Conservation (phyloP, 169 alveolate genomes). For the Plasmodium inui region DNA sequence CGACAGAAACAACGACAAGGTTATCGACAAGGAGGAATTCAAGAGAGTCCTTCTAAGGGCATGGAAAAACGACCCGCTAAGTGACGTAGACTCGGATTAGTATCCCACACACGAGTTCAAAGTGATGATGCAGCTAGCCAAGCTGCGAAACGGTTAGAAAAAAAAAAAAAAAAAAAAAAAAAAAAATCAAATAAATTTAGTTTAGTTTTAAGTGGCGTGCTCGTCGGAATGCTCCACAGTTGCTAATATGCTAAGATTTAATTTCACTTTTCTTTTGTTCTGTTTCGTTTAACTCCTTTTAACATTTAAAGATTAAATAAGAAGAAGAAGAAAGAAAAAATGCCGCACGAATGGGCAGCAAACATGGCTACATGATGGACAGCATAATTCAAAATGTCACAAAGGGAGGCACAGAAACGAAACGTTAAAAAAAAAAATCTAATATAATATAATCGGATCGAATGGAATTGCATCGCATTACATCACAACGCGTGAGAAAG, state of each 20-base stretch:
- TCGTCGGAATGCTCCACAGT: neutral
- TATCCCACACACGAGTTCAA: neutral
- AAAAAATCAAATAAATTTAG: too few species aligned
- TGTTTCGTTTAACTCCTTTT: neutral
- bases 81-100: constrained; percentile 69
- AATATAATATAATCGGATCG: neutral
- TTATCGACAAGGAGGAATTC: constrained; percentile 55
- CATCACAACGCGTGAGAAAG: neutral
- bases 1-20: constrained; percentile 61
- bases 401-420: neutral
- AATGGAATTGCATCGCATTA: neutral
- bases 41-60: constrained; percentile 16
- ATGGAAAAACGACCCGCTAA: constrained; percentile 66
- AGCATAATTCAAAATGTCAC: neutral
- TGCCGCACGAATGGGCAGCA: neutral
- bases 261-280: neutral
- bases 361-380: neutral
- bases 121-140: neutral
- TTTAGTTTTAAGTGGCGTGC: neutral
- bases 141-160: neutral
- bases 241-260: neutral
- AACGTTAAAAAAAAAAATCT: neutral
- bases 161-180: neutral
- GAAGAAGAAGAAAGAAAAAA: neutral
- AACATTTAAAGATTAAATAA: neutral